phyloP scores from a whole-genome alignment of 2,329 filamentous ascomycete species.

The Trichocomaceae sp. region DNA sequence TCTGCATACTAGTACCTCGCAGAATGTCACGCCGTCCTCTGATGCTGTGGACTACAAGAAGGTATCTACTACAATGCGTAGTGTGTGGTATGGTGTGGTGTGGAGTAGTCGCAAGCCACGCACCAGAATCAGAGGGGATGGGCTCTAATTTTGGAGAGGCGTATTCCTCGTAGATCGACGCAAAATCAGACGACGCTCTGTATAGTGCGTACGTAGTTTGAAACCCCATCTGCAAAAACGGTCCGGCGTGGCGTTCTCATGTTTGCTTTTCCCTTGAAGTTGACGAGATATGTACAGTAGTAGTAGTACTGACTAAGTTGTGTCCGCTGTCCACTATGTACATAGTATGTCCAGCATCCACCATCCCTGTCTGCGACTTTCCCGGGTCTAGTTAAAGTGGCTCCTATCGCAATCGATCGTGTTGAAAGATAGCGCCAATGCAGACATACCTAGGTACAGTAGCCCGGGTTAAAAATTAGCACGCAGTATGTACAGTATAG shows the following conservation, averaged over 20 bases:
- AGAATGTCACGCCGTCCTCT: not conserved
- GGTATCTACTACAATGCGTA: too few species aligned
- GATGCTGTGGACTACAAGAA: not conserved
- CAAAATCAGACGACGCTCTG: not conserved
- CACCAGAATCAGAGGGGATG: not conserved
- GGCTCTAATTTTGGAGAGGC: not conserved
- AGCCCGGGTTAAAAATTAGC: not conserved
- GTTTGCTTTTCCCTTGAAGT: too few species aligned
- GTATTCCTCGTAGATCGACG: not conserved
- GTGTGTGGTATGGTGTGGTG: too few species aligned
- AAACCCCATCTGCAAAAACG: not conserved
- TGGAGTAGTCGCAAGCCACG: not conserved
- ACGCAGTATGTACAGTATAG: too few species aligned
- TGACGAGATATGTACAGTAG: too few species aligned
- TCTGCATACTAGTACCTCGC: not conserved
- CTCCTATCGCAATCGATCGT: not conserved
- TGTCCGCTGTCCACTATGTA: too few species aligned
- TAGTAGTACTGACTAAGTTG: too few species aligned
- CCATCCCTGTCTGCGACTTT: too few species aligned
- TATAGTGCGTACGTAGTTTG: not conserved
- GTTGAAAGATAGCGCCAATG: not conserved
- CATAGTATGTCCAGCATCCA: too few species aligned
- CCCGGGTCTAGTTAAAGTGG: constrained; percentile 2
- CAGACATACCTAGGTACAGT: too few species aligned
- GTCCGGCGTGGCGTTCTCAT: too few species aligned